Evolutionary conservation across 1,284 basidiomycete genomes (phyloP).

Genomic region (Cutaneotrichosporon mucoides): DNA sequence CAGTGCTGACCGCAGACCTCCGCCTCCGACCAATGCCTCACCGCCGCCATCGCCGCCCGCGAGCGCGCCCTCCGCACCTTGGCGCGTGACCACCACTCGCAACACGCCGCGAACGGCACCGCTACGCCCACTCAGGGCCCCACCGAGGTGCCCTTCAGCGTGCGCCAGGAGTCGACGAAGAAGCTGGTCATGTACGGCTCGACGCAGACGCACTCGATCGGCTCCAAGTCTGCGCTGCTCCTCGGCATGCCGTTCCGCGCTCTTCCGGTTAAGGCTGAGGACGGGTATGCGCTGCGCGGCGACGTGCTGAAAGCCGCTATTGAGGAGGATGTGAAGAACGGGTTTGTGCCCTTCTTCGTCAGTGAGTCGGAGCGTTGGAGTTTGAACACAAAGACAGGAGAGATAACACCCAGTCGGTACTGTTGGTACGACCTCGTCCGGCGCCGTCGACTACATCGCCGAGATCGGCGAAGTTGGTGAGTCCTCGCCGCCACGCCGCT

Average conservation of each 20-base stretch:
- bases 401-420: conserved; percentile 68
- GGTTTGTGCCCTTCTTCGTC: conserved; percentile 73
- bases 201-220: conserved; percentile 86
- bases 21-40: conserved; percentile 78
- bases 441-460: conserved; percentile 75
- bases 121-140: conserved; percentile 7
- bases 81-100: conserved; percentile 6
- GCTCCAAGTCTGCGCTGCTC: conserved; percentile 64
- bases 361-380: too few species aligned
- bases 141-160: conserved; percentile 28
- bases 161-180: conserved; percentile 47
- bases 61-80: conserved; percentile 53
- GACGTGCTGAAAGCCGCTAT: conserved; percentile 61
- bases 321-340: conserved; percentile 61
- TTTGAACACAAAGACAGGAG: too few species aligned
- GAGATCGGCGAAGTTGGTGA: conserved; percentile 71
- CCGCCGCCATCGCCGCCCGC: conserved; percentile 77
- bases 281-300: conserved; percentile 70
- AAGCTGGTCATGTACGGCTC: conserved; percentile 85
- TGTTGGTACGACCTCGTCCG: conserved; percentile 84
- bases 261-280: conserved; percentile 64
- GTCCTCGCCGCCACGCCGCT: too few species aligned
- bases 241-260: conserved; percentile 72
- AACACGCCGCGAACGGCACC: conserved; percentile 13
- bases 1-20: conserved; percentile 57